These are phyloP conservation scores for Rhipidocladum racemiflorum DNA, from an alignment of 176 grass and related monocot species.

Conservation along the genomic window DNA sequence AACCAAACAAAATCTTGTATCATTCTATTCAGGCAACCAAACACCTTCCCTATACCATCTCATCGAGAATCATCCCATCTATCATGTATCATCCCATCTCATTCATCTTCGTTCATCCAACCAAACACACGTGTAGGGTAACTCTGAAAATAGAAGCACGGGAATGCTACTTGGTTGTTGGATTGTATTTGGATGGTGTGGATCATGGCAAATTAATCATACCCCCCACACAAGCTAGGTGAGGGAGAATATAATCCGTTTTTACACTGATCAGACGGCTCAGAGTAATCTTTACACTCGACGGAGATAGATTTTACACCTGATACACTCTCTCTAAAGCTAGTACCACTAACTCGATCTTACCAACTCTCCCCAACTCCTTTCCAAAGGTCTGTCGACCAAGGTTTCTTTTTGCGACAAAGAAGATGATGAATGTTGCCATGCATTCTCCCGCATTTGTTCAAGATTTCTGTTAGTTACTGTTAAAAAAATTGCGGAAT, in stretches of 20 bases:
- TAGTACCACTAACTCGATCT: not conserved
- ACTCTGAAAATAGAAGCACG: not conserved
- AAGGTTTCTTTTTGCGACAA: not conserved
- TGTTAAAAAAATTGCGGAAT: too few species aligned
- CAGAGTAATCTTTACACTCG: not conserved
- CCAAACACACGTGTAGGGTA: too few species aligned
- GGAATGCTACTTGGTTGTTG: not conserved
- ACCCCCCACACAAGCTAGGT: not conserved
- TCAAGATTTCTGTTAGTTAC: not conserved
- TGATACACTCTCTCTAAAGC: not conserved
- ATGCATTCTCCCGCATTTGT: not conserved
- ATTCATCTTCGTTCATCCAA: too few species aligned
- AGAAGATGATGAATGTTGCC: not conserved
- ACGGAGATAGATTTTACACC: not conserved
- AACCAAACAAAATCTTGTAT: too few species aligned
- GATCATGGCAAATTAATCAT: not conserved
- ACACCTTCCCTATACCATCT: too few species aligned
- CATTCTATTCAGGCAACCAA: too few species aligned
- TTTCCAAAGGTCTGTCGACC: not conserved
- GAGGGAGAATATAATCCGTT: not conserved
- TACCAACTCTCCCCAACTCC: constrained; percentile 5
- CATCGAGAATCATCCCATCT: too few species aligned
- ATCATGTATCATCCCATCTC: too few species aligned
- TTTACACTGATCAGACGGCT: not conserved
- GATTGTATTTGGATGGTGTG: not conserved